phyloP scores from a whole-genome alignment of 352 stramenopile genomes.

The Phytophthora cactorum region DNA sequence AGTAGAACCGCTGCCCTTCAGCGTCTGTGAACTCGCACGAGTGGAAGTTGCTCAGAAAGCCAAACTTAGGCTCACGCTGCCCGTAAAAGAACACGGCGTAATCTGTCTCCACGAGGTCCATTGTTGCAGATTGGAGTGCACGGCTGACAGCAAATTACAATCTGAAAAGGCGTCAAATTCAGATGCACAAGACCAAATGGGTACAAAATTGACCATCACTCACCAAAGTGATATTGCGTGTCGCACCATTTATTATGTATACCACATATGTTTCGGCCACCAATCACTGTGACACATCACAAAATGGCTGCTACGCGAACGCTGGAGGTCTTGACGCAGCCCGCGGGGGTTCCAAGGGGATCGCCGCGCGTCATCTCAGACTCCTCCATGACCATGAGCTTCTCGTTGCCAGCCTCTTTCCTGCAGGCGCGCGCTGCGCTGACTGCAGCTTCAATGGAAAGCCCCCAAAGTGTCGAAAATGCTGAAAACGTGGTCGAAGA shows the following conservation, averaged over 20 bases:
- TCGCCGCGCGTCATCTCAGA: constrained; percentile 41
- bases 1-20: constrained; percentile 47
- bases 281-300: constrained; percentile 11
- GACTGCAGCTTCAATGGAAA: constrained; percentile 8
- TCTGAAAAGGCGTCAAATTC: no score
- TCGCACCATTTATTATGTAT: neutral
- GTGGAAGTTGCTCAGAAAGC: constrained; percentile 72
- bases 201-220: constrained; percentile 8
- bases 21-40: constrained; percentile 55
- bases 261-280: neutral
- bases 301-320: constrained; percentile 28
- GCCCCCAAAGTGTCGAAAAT: constrained; percentile 17
- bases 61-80: constrained; percentile 40
- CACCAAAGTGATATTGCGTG: neutral
- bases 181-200: neutral
- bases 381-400: constrained; percentile 56
- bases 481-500: constrained; percentile 16
- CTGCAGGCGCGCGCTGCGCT: constrained; percentile 4
- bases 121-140: neutral
- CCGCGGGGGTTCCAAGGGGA: constrained; percentile 15
- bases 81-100: constrained; percentile 66
- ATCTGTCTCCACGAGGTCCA: constrained; percentile 41
- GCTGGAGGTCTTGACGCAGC: constrained; percentile 55
- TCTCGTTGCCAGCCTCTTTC: constrained; percentile 46
- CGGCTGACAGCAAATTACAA: no score